A percentile compares a stretch with the other conserved stretches of the same genome.
These are phyloP conservation scores for Exophiala xenobiotica DNA, from an alignment of 2,329 filamentous ascomycete genomes.

Conservation along the genomic window DNA sequence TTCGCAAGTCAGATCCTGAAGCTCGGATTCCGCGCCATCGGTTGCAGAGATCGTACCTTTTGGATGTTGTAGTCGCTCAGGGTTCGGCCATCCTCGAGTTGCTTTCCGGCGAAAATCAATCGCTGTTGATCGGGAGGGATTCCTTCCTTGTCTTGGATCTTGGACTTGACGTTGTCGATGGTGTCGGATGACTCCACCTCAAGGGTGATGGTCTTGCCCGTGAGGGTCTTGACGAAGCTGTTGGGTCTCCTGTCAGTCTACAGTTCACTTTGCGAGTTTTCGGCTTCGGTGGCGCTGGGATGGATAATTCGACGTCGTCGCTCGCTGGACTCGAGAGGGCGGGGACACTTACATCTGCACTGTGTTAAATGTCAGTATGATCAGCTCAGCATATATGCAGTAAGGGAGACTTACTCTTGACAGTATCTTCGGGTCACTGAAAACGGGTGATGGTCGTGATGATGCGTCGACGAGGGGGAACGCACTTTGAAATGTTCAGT, in stretches of 20 bases:
- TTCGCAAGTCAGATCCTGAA: slow-evolving; percentile 11
- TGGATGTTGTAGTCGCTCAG: slow-evolving; percentile 99
- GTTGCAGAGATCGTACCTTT: slow-evolving; percentile 69
- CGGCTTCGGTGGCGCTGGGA: slow-evolving; percentile 32
- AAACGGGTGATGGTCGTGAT: slow-evolving; percentile 12
- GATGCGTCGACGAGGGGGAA: slow-evolving; percentile 7
- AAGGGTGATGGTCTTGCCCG: slow-evolving; percentile 99
- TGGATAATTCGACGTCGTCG: background rate
- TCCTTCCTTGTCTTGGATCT: slow-evolving; percentile 99
- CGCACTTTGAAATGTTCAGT: slow-evolving; percentile 2
- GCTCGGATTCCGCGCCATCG: no score
- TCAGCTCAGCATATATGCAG: background rate
- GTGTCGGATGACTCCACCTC: slow-evolving; percentile 99
- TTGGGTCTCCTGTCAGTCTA: slow-evolving; percentile 16
- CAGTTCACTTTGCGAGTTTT: slow-evolving; percentile 7
- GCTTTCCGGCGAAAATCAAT: slow-evolving; percentile 98
- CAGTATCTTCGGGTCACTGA: slow-evolving; percentile 27
- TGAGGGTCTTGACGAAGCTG: slow-evolving; percentile 99
- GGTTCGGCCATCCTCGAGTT: slow-evolving; percentile 97
- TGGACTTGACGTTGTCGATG: slow-evolving; percentile 99
- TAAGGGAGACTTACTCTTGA: slow-evolving; percentile 26
- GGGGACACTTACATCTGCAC: slow-evolving; percentile 80
- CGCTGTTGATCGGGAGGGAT: slow-evolving; percentile 98
- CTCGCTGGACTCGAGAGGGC: slow-evolving; percentile 21
- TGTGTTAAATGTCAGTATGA: slow-evolving; percentile 41